A percentile compares a stretch with the other conserved stretches of the same genome.
Conservation (phyloP, 345 rosid genomes). For the Eutrema yunnanense region DNA sequence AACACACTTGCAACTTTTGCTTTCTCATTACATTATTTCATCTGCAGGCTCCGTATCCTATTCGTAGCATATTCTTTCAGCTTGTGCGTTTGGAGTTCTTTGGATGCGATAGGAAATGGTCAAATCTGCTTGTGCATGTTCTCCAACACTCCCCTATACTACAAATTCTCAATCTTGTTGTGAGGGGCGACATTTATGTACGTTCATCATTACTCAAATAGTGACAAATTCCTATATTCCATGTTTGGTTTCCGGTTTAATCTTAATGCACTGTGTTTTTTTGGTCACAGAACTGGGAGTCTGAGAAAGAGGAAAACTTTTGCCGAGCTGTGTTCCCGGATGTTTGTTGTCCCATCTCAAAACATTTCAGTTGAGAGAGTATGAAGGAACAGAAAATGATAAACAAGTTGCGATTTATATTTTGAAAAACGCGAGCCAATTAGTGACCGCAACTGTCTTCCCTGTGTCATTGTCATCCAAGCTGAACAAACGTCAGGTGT, state of each 20-base stretch:
- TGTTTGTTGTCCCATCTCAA: background rate
- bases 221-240: too few species aligned
- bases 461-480: background rate
- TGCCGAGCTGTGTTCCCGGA: background rate
- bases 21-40: background rate
- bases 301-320: background rate
- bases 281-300: background rate
- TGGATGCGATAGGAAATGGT: background rate
- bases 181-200: background rate
- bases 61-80: background rate
- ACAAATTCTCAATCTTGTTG: background rate
- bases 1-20: background rate
- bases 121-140: background rate
- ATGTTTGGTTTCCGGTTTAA: background rate
- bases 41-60: background rate
- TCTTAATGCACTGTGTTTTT: background rate
- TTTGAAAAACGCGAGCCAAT: background rate
- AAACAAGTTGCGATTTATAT: slow-evolving; percentile 9
- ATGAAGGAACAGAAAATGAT: background rate
- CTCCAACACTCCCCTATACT: slow-evolving; percentile 3
- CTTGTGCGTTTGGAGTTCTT: background rate
- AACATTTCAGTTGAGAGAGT: background rate
- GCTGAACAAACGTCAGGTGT: background rate
- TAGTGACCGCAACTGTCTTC: background rate
- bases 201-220: background rate